phyloP scores from a whole-genome alignment of 2,329 filamentous ascomycete species.

The Teratosphaeria viscida region DNA sequence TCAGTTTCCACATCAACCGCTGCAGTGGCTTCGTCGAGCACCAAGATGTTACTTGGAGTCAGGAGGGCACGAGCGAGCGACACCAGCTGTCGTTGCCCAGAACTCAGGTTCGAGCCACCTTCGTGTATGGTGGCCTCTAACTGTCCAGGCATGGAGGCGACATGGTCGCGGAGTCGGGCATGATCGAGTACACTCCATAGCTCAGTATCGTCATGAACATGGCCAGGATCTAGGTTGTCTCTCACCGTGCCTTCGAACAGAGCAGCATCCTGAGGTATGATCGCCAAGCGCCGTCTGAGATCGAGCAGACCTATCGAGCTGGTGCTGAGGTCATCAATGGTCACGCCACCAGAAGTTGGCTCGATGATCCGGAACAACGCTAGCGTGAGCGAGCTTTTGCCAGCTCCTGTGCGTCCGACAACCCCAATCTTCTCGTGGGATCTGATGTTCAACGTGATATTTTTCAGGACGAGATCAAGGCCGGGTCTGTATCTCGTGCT shows the following conservation, averaged over 20 bases:
- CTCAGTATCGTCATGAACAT: constrained; percentile 93
- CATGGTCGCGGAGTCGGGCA: constrained; percentile 83
- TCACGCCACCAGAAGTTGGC: constrained; percentile 68
- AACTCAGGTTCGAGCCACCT: constrained; percentile 91
- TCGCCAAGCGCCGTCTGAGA: constrained; percentile 77
- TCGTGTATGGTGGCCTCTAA: constrained; percentile 86
- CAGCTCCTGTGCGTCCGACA: constrained; percentile 88
- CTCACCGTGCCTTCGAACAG: constrained; percentile 88
- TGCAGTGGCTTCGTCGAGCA: constrained; percentile 88
- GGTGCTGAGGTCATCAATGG: constrained; percentile 82
- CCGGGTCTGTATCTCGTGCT: constrained; percentile 86
- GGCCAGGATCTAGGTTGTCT: constrained; percentile 89
- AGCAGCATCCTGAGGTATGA: constrained; percentile 95
- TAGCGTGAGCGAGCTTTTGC: constrained; percentile 88
- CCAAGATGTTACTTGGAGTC: constrained; percentile 91
- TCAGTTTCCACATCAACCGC: constrained; percentile 62
- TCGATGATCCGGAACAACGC: constrained; percentile 95
- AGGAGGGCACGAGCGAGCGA: constrained; percentile 88
- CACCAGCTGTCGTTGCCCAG: constrained; percentile 88
- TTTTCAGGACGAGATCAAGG: constrained; percentile 84
- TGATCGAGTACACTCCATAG: constrained; percentile 82
- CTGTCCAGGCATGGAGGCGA: constrained; percentile 75
- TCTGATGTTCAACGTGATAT: constrained; percentile 85
- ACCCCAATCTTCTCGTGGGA: constrained; percentile 97
- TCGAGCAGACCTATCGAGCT: constrained; percentile 84